Percentiles rank a stretch among this genome's conserved stretches.
Evolutionary conservation across 2,329 filamentous ascomycete species (phyloP).

Genomic region (Colletotrichum liriopes): DNA sequence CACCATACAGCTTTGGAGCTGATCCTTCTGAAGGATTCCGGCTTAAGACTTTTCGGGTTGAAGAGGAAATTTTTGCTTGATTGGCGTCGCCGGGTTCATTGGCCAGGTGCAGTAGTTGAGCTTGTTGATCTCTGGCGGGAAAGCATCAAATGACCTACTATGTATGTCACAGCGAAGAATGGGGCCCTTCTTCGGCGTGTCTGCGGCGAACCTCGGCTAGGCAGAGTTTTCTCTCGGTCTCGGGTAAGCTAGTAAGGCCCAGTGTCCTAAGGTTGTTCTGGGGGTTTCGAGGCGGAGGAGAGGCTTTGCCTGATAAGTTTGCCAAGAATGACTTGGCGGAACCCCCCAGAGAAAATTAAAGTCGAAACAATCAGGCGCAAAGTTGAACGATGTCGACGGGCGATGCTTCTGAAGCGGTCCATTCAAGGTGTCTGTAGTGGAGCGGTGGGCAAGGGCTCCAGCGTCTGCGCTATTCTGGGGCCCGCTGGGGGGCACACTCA

Average conservation of each 20-base stretch:
- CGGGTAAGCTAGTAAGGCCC: too few relatives aligned
- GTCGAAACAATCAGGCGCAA: constrained; percentile 4
- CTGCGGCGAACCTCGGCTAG: constrained; percentile 25
- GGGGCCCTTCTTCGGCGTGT: constrained; percentile 28
- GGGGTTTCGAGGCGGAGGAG: neutral
- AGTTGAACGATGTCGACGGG: constrained; percentile 2
- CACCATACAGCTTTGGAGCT: neutral
- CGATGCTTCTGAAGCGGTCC: constrained; percentile 23
- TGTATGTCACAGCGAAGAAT: neutral
- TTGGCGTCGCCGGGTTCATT: too few relatives aligned
- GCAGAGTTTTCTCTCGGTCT: neutral
- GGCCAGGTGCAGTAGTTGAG: too few relatives aligned
- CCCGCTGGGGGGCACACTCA: constrained; percentile 1
- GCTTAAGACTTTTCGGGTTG: neutral
- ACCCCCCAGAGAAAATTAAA: neutral
- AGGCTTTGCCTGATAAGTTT: neutral
- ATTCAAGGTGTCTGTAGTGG: constrained; percentile 20
- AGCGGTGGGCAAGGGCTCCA: neutral
- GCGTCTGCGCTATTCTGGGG: constrained; percentile 5
- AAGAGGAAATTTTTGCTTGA: too few relatives aligned
- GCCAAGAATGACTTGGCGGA: constrained; percentile 4
- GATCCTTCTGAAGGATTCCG: neutral
- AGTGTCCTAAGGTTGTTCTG: neutral
- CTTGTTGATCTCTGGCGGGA: too few relatives aligned
- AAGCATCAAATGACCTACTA: constrained; percentile 3